Evolutionary conservation across 371 early-diverging fungal species (phyloP), one percentile per base, ranked within the genome.

Genomic region (Mucor mucedo): DNA sequence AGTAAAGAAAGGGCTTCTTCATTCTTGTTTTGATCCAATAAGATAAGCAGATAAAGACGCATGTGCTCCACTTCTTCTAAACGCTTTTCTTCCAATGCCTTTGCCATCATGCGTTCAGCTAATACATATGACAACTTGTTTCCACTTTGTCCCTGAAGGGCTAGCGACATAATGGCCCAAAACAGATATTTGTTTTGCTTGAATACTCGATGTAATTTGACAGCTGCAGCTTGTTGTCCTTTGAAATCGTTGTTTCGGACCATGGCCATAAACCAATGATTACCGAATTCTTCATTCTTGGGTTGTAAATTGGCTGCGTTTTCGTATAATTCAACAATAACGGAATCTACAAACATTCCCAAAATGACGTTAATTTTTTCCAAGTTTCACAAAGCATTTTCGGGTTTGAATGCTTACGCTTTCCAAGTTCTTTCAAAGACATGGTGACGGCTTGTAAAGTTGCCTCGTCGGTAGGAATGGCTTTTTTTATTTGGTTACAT

Each of bases 31-130:
- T 90, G 91, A 41, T 84, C 80, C 63, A 87, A 64, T 21, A 92
- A 73, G 44, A 93, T 82, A 38, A 86, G 73, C 13, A 91, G 45
- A 65, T 91, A 92, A 16, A 94, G 76, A 29, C 88, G 87, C 39
- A 92, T 71, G 49, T 87, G 92, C 83, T 80, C 80, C 3, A 77
- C 79, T 56, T 79, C 72, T 27, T 75, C 69, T 5, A 82, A 60
- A 40, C 80, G 80, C 4, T 82, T 85, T 35, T 95, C 95, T n/a
- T 83, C 76, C 6, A 86, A 77, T 6, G 92, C 89, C 76, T 93
- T 95, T 28, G 82, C 78, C 74, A 93, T 85, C 95, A 95, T 93
- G 29, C 93, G 84, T 69, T 94, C 95, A 0, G 96, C 92, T 42
- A 97, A 75, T 1, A 84, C 78, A 54, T 91, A 80, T 11, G 88